phyloP scores from a whole-genome alignment of 164 flowering plant species.

The Echeveria elegans region DNA sequence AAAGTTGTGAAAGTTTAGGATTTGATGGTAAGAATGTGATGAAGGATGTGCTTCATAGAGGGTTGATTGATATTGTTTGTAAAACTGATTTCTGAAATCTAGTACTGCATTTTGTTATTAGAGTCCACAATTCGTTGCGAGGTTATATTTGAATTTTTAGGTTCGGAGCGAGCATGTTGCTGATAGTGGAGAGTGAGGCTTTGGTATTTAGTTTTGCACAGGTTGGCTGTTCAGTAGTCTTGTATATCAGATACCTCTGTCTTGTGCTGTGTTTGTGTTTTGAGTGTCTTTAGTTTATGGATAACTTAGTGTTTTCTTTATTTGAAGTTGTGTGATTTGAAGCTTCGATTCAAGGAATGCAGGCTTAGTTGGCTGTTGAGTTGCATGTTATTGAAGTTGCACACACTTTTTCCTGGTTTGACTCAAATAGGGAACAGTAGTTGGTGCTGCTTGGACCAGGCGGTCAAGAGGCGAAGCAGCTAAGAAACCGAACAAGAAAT shows the following conservation, averaged over 20 bases:
- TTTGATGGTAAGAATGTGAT: too few species aligned
- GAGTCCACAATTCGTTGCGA: too few species aligned
- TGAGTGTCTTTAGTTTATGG: not conserved
- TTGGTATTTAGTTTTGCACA: not conserved
- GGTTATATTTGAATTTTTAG: not conserved
- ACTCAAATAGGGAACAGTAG: conserved; percentile 4
- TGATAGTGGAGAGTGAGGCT: not conserved
- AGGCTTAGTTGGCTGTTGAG: not conserved
- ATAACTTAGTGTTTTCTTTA: not conserved
- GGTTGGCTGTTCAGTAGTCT: not conserved
- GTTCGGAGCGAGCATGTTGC: not conserved
- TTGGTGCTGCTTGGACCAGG: conserved; percentile 88
- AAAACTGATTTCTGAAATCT: too few species aligned
- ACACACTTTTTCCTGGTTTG: not conserved
- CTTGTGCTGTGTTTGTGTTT: not conserved
- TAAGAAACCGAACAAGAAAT: conserved; percentile 63
- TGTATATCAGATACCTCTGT: not conserved
- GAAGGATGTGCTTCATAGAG: too few species aligned
- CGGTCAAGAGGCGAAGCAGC: conserved; percentile 74
- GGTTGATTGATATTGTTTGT: too few species aligned
- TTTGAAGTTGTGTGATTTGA: not conserved
- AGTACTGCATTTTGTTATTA: too few species aligned
- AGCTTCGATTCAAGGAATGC: not conserved
- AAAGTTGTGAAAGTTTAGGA: not conserved
- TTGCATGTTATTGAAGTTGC: not conserved